These are phyloP conservation scores for Golovinomyces cichoracearum DNA, from an alignment of 2,329 filamentous ascomycete genomes.

Conservation along the genomic window DNA sequence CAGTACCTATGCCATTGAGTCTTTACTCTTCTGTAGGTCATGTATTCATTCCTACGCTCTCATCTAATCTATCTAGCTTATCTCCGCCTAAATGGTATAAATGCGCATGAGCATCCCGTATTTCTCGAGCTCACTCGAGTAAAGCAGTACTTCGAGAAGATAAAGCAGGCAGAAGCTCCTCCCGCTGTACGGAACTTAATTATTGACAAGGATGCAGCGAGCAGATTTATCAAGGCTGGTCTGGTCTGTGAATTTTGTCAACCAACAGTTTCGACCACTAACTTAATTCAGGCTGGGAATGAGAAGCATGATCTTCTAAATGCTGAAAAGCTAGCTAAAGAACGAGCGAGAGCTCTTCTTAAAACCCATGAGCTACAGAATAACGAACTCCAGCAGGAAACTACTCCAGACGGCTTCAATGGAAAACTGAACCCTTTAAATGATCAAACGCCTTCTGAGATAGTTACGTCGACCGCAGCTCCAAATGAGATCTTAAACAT, in stretches of 20 bases:
- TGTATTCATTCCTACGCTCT: neutral
- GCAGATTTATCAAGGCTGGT: conserved; percentile 58
- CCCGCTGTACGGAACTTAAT: conserved; percentile 18
- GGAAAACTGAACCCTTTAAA: neutral
- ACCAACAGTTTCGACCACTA: neutral
- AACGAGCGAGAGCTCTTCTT: conserved; percentile 13
- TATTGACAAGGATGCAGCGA: conserved; percentile 50
- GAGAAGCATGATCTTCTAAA: conserved; percentile 24
- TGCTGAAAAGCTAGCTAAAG: conserved; percentile 23
- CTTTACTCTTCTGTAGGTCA: conserved; percentile 53
- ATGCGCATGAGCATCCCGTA: conserved; percentile 64
- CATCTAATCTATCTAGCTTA: conserved; percentile 25
- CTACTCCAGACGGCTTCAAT: neutral
- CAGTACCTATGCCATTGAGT: conserved; percentile 69
- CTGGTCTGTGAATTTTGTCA: conserved; percentile 26
- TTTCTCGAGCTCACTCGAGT: conserved; percentile 68
- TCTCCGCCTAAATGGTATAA: conserved; percentile 49
- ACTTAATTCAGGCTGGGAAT: conserved; percentile 17
- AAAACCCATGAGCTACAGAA: neutral
- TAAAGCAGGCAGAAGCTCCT: conserved; percentile 47
- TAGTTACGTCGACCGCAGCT: too few relatives aligned
- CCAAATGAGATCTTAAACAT: too few relatives aligned
- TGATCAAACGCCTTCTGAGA: neutral
- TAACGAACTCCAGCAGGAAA: neutral
- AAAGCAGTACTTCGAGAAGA: conserved; percentile 79